Percentiles rank a stretch among this genome's conserved stretches.
These are phyloP conservation scores for Gardenia jasminoides DNA, from an alignment of 257 asterid species.

Conservation along the genomic window DNA sequence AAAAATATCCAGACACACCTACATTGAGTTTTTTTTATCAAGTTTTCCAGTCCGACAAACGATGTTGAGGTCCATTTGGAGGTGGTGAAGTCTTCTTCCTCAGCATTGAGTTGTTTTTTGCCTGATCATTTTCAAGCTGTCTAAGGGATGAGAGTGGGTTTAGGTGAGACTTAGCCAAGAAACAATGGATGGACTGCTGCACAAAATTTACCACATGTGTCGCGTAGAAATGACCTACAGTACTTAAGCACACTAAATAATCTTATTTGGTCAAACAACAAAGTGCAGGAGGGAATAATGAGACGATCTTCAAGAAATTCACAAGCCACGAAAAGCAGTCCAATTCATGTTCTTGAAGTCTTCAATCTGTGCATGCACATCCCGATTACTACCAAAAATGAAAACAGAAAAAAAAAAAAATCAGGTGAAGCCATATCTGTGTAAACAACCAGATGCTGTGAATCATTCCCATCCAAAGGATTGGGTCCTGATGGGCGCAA, in stretches of 20 bases:
- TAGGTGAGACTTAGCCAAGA: neutral
- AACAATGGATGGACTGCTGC: neutral
- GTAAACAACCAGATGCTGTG: too few relatives aligned
- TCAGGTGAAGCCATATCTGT: too few relatives aligned
- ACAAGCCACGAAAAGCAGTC: neutral
- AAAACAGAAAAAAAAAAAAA: too few relatives aligned
- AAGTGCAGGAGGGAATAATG: neutral
- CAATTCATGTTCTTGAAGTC: neutral
- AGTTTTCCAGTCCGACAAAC: too few relatives aligned
- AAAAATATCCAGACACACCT: too few relatives aligned
- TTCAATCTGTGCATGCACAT: too few relatives aligned
- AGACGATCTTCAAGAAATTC: neutral
- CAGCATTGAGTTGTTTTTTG: neutral
- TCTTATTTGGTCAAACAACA: neutral
- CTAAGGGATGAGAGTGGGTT: too few relatives aligned
- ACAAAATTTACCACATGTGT: neutral
- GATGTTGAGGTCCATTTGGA: neutral
- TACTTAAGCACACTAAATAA: neutral
- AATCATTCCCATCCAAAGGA: too few relatives aligned
- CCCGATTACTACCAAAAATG: neutral
- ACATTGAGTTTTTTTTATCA: too few relatives aligned
- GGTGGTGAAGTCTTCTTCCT: neutral
- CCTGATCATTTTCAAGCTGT: neutral
- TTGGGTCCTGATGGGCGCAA: neutral
- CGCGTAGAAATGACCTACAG: neutral